These are phyloP conservation scores for Aspergillus quadrilineatus DNA, from an alignment of 2,329 filamentous ascomycete genomes.

Conservation along the genomic window DNA sequence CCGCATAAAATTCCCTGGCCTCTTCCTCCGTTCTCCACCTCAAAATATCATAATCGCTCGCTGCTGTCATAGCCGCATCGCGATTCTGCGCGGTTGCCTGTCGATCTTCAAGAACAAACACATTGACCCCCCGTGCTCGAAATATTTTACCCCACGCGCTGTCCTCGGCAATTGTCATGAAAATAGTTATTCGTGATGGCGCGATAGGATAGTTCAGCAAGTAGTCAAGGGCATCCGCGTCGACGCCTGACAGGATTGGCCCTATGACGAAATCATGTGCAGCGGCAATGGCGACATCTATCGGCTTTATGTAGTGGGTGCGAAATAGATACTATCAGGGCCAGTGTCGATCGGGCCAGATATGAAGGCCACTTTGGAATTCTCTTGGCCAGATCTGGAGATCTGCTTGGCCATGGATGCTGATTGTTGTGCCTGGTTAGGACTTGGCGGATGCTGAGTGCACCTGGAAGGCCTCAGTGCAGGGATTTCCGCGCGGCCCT, in stretches of 20 bases:
- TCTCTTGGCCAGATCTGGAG: not conserved
- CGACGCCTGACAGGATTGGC: conserved; percentile 24
- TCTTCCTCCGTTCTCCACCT: conserved; percentile 30
- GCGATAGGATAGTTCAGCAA: conserved; percentile 25
- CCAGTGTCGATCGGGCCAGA: conserved; percentile 35
- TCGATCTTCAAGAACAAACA: conserved; percentile 18
- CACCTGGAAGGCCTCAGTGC: too few species aligned
- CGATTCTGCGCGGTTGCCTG: conserved; percentile 24
- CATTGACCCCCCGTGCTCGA: conserved; percentile 15
- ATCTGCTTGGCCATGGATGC: not conserved
- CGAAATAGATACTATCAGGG: conserved; percentile 27
- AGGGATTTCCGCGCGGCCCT: too few species aligned
- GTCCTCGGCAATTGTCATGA: conserved; percentile 26
- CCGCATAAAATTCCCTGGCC: conserved; percentile 28
- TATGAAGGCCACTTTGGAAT: conserved; percentile 28
- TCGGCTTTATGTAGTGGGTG: conserved; percentile 28
- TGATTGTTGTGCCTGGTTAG: not conserved
- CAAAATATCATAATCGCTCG: conserved; percentile 37
- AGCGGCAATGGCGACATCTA: conserved; percentile 20
- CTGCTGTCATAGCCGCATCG: conserved; percentile 34
- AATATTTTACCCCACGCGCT: conserved; percentile 19
- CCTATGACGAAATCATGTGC: conserved; percentile 28
- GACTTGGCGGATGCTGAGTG: not conserved
- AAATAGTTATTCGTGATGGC: conserved; percentile 25
- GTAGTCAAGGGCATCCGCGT: conserved; percentile 29